Evolutionary conservation across 352 stramenopile genomes (phyloP), one percentile per base, ranked within the genome.

Genomic region (Phytophthora pluvialis): DNA sequence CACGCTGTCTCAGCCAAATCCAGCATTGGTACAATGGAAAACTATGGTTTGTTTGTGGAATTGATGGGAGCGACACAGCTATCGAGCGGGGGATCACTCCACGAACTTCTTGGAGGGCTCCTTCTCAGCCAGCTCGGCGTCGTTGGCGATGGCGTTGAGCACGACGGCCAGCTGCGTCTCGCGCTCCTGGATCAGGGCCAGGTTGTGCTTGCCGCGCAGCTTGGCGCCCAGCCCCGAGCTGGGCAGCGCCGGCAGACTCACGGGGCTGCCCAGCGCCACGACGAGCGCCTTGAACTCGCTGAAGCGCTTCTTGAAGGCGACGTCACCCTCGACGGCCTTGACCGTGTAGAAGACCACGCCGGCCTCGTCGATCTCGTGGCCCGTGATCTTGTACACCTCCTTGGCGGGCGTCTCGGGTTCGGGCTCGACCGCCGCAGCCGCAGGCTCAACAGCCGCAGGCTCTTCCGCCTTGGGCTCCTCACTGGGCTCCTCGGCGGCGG

Each of bases 251-350:
- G 87, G 87, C 21, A 95, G 60, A 29, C 8, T 54, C 25, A 68
- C 68, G 3, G 66, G 63, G 32, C 54, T 74, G 29, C 62, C 56
- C 0, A 93, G 69, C 9, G 64, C 61, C 9, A 66, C 62, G 52
- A 94, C 78, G 8, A 95, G 69, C 38, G 70, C 57, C 76, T 94
- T 94, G 59, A 95, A 95, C 63, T 94, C 87, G 57, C 84, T 91
- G 72, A 80, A 93, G 63, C 85, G 85, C 67, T 86, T 90, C 68
- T 92, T 90, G 49, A 88, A 67, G 26, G 51, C 51, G 11, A 12
- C 55, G 4, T 75, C 66, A 42, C 70, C 69, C 28, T 88, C 71
- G 1, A 48, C 53, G 2, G 76, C 32, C 50, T 89, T 73, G 28
- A 95, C 53, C 10, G 74, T 60, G 83, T 95, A 95, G 47, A 80